These are phyloP conservation scores for Colletotrichum scovillei DNA, from an alignment of 2,329 filamentous ascomycete genomes.

Conservation along the genomic window DNA sequence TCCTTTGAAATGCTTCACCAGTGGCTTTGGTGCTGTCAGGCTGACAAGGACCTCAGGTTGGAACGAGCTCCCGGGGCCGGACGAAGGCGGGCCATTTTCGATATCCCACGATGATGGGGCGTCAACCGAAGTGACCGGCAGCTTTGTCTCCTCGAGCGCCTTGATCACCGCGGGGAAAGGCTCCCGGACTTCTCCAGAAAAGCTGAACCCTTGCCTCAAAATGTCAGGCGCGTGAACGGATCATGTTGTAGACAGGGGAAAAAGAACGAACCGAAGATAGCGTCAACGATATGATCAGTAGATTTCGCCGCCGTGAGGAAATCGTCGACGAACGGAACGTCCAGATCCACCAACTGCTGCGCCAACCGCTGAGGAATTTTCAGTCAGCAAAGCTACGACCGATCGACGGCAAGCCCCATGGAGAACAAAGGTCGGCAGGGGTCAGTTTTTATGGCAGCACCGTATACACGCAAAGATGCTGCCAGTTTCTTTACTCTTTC, in stretches of 20 bases:
- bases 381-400: conserved; percentile 41
- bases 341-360: conserved; percentile 86
- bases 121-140: conserved; percentile 90
- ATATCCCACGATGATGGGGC: conserved; percentile 97
- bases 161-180: conserved; percentile 87
- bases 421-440: neutral
- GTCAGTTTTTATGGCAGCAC: conserved; percentile 2
- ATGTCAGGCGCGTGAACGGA: conserved; percentile 28
- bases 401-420: conserved; percentile 5
- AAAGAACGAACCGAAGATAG: conserved; percentile 81
- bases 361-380: conserved; percentile 72
- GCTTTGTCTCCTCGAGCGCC: conserved; percentile 76
- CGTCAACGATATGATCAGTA: conserved; percentile 87
- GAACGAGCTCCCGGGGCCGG: conserved; percentile 83
- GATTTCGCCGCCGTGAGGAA: conserved; percentile 74
- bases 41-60: conserved; percentile 85
- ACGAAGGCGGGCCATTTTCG: conserved; percentile 81
- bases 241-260: neutral
- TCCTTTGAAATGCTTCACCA: conserved; percentile 85
- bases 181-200: conserved; percentile 90
- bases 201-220: conserved; percentile 78
- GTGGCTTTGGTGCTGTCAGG: conserved; percentile 91
- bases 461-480: conserved; percentile 9
- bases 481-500: conserved; percentile 23
- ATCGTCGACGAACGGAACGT: conserved; percentile 85